A percentile compares a stretch with the other conserved stretches of the same genome.
These are phyloP conservation scores for Ambrosiella cleistominuta DNA, from an alignment of 2,329 filamentous ascomycete genomes.

Conservation along the genomic window DNA sequence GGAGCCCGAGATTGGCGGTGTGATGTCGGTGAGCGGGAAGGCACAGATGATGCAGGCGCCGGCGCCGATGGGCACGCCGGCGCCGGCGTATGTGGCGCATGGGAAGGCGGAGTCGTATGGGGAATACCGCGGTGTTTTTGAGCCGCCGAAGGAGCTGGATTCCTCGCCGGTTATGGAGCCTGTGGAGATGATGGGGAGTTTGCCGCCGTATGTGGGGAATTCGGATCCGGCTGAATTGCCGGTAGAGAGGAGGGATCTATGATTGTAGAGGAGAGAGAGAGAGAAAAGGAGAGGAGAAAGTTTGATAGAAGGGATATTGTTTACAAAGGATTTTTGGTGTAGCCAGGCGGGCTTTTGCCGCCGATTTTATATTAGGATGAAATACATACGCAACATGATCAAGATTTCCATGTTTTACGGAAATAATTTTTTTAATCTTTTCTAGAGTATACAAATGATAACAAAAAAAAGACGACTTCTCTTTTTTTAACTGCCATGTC, in stretches of 20 bases:
- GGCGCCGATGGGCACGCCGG: constrained; percentile 5
- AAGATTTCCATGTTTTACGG: constrained; percentile 19
- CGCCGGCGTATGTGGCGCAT: constrained; percentile 6
- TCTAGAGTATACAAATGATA: neutral
- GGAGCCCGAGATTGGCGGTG: neutral
- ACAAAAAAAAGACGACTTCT: neutral
- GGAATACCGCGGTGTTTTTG: constrained; percentile 9
- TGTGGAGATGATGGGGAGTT: constrained; percentile 12
- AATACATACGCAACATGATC: constrained; percentile 2
- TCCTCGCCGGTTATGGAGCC: constrained; percentile 12
- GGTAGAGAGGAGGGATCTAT: constrained; percentile 8
- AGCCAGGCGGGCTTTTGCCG: neutral
- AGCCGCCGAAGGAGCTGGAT: constrained; percentile 10
- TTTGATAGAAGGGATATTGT: neutral
- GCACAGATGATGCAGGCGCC: constrained; percentile 2
- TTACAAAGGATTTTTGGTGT: neutral
- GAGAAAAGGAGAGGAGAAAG: neutral
- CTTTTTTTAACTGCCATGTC: neutral
- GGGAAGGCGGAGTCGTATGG: constrained; percentile 2
- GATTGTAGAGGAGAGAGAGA: neutral
- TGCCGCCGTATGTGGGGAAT: constrained; percentile 8
- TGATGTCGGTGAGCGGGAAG: neutral
- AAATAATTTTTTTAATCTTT: neutral
- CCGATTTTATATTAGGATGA: neutral
- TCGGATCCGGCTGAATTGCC: constrained; percentile 7